Conservation (phyloP, 371 early-diverging fungal species). For the Chytridium lagenaria region DNA sequence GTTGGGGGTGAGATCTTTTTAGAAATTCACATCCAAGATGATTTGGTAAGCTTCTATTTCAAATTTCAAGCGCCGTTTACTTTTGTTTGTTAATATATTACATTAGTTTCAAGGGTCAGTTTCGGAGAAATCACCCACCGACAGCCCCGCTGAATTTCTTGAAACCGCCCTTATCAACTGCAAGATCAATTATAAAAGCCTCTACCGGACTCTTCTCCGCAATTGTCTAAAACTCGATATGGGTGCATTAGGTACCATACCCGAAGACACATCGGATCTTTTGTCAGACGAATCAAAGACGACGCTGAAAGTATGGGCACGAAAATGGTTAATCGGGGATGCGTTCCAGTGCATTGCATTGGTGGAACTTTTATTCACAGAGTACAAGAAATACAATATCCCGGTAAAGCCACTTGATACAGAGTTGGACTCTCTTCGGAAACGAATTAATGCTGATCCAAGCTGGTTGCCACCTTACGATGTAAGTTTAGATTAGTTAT, state of each 20-base stretch:
- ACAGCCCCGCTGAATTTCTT: constrained; percentile 20
- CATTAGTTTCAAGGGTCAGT: neutral
- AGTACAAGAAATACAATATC: constrained; percentile 49
- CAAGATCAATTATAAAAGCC: constrained; percentile 41
- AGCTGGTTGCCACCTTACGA: constrained; percentile 35
- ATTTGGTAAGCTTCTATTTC: neutral
- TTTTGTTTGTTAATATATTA: no score
- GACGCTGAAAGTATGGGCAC: constrained; percentile 36
- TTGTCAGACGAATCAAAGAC: constrained; percentile 49
- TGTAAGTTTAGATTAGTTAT: constrained; percentile 4
- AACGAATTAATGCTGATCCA: constrained; percentile 36
- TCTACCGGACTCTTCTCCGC: constrained; percentile 48
- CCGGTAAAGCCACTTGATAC: constrained; percentile 46
- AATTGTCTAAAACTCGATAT: constrained; percentile 51
- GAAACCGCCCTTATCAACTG: constrained; percentile 20
- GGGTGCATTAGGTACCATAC: constrained; percentile 23
- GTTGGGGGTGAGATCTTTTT: constrained; percentile 51
- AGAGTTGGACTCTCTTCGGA: constrained; percentile 48
- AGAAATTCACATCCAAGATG: constrained; percentile 30
- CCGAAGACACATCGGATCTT: constrained; percentile 41
- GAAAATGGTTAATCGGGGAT: constrained; percentile 54
- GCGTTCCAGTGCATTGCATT: constrained; percentile 47
- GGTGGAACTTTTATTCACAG: constrained; percentile 50
- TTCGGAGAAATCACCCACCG: neutral
- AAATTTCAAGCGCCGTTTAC: neutral